phyloP scores from a whole-genome alignment of 306 rosid genomes.

The Cucurbita pepo region DNA sequence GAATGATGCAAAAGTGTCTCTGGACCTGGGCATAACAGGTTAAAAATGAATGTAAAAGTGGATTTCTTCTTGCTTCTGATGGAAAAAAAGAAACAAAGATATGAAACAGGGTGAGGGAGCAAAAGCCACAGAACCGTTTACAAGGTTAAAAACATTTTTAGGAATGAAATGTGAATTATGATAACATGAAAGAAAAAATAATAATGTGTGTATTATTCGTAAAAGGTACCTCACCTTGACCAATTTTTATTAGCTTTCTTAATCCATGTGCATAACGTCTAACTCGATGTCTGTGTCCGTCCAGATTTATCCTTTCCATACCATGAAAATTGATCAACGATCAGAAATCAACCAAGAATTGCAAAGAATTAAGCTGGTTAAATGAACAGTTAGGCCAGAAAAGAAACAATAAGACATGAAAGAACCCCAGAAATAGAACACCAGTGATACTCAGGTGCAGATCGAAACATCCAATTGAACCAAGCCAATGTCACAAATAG shows the following conservation, averaged over 20 bases:
- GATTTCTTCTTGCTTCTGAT: not conserved
- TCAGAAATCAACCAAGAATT: conserved; percentile 7
- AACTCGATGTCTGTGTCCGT: conserved; percentile 55
- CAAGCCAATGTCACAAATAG: not conserved
- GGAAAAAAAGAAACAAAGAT: not conserved
- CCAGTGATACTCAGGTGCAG: not conserved
- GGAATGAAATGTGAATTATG: not conserved
- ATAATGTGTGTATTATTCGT: no score
- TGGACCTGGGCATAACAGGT: conserved; percentile 43
- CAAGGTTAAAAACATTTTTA: not conserved
- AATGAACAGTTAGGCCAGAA: not conserved
- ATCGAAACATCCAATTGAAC: conserved; percentile 1
- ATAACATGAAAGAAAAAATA: not conserved
- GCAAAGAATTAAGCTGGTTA: not conserved
- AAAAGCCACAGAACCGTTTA: not conserved
- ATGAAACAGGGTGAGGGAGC: not conserved
- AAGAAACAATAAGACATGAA: not conserved
- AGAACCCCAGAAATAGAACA: not conserved
- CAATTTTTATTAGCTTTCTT: conserved; percentile 62
- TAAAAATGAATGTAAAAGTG: not conserved
- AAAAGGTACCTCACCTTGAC: conserved; percentile 49
- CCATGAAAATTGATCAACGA: conserved; percentile 1
- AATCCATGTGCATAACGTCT: conserved; percentile 75
- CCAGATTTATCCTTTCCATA: conserved; percentile 61
- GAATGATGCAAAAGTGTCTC: conserved; percentile 60